These are phyloP conservation scores for Glaciozyma antarctica DNA, from an alignment of 768 basidiomycete genomes.

Conservation along the genomic window DNA sequence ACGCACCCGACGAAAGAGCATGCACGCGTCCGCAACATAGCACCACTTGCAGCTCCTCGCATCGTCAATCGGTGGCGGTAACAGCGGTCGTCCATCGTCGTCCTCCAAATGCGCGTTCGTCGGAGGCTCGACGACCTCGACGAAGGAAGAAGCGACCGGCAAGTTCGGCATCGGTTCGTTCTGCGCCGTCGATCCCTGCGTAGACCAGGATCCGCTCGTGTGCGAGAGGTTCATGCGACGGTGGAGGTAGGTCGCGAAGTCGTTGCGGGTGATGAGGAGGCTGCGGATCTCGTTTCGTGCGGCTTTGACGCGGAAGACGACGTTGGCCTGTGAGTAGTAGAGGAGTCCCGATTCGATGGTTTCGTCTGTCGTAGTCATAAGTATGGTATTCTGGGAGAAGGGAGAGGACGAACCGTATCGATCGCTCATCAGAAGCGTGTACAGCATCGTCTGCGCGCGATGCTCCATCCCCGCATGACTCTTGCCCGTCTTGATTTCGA, in stretches of 20 bases:
- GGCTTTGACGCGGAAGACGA: constrained; percentile 71
- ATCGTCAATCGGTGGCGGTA: constrained; percentile 82
- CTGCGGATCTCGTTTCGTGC: constrained; percentile 73
- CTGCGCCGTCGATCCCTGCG: not conserved
- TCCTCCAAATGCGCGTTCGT: constrained; percentile 11
- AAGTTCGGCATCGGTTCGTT: not conserved
- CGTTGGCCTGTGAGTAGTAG: constrained; percentile 87
- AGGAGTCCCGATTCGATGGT: constrained; percentile 73
- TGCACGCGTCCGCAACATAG: constrained; percentile 73
- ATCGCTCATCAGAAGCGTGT: constrained; percentile 80
- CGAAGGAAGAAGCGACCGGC: not conserved
- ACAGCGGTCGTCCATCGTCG: constrained; percentile 45
- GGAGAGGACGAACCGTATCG: constrained; percentile 52
- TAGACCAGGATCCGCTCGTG: not conserved
- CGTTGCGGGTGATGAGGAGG: constrained; percentile 71
- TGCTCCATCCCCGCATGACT: constrained; percentile 72
- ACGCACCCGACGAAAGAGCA: constrained; percentile 79
- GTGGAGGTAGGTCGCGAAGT: constrained; percentile 57
- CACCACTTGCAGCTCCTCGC: constrained; percentile 68
- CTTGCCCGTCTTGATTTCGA: constrained; percentile 94
- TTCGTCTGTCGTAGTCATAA: constrained; percentile 43
- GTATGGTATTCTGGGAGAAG: not conserved
- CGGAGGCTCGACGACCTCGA: constrained; percentile 19
- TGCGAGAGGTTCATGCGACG: constrained; percentile 7
- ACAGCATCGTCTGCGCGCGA: constrained; percentile 95